Base-by-base conservation (phyloP, 2,329 filamentous ascomycete genomes). In the Ophiostoma angusticollis region DNA sequence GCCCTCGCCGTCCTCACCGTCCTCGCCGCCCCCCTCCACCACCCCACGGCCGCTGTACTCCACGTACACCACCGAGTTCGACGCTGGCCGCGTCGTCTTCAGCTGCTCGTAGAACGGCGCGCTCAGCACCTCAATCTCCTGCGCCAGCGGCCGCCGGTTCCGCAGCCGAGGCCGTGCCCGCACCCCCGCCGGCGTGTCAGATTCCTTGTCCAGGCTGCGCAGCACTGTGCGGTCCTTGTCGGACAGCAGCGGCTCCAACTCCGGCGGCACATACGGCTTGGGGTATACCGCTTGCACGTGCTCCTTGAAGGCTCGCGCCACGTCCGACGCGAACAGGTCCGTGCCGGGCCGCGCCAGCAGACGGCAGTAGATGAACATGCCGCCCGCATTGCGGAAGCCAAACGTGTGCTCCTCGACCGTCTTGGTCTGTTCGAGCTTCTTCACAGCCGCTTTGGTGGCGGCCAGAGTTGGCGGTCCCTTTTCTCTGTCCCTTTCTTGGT, bases 231-330 rank as follows among this genome's bases (percentile, higher is more conserved):
- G 44, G 39, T 63, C 61, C 28, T 59, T 52, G 24, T 54, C 50
- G 0, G 54, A 50, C 3, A n/a, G n/a, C n/a, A n/a, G n/a, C n/a
- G 60, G 57, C 2, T 53, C 57, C 40, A 63, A 64, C 1, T 50
- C 52, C 4, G 55, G 45, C 1, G 63, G 62, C 14, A 65, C 56
- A 43, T 61, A 68, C n/a, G 60, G 49, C 28, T 54, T 50, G 0
- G 68, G 68, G 40, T 67, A 59, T n/a, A 57, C 53, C 35, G 61
- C 57, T 42, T 65, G 68, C 44, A 72, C 63, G 38, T 56, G 61
- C 17, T 63, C 60, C 43, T 72, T 65, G 38, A 72, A 45, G 1
- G 49, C 38, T 45, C 12, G 11, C 5, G 60, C 56, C 8, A 63
- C 61, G 19, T 61, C 57, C 6, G 61, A 52, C 13, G 61, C 61